Evolutionary conservation across 148 eudicot species (phyloP), one percentile per base, ranked within the genome.

Genomic region (Fagopyrum esculentum): DNA sequence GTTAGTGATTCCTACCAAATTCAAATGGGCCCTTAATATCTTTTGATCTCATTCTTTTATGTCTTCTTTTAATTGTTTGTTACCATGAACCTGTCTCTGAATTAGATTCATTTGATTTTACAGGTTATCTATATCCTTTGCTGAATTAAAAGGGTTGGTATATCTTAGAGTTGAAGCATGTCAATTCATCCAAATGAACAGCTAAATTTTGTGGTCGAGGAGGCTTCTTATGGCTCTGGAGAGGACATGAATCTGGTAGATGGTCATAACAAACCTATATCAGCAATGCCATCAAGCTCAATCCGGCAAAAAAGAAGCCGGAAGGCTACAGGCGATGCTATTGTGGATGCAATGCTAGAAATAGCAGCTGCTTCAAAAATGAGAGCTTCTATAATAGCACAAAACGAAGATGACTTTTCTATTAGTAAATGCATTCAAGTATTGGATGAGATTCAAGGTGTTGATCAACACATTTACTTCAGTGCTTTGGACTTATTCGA

Each of bases 311-410:
- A 91, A 80, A 89, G 93, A 84, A 84, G 87, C 76, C 90, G 91
- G 43, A 87, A 89, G 79, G 91, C 93, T 63, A 85, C 91, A 19
- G 87, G 91, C 55, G 91, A 89, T 81, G 90, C 89, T 29, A 87
- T 89, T 35, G 91, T 91, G 64, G 91, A 91, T 72, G 91, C 93
- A 55, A 89, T 87, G 97, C 79, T 89, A 68, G 89, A 91, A 80
- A 87, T 89, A 74, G 97, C 93, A 47, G 89, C 89, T 76, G 93
- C 93, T 82, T 91, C 97, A 45, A 91, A 88, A 75, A 80, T 81
- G 89, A 85, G 91, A 82, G 90, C 89, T 71, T 79, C 85, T 85
- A 89, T 87, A 29, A 81, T 88, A 11, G 81, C 85, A 87, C 85
- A 84, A 80, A 86, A 78, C 66, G 97, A 84, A 77, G 90, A 89